Evolutionary conservation across 148 eudicot species (phyloP).

Genomic region (Polygonum aviculare): DNA sequence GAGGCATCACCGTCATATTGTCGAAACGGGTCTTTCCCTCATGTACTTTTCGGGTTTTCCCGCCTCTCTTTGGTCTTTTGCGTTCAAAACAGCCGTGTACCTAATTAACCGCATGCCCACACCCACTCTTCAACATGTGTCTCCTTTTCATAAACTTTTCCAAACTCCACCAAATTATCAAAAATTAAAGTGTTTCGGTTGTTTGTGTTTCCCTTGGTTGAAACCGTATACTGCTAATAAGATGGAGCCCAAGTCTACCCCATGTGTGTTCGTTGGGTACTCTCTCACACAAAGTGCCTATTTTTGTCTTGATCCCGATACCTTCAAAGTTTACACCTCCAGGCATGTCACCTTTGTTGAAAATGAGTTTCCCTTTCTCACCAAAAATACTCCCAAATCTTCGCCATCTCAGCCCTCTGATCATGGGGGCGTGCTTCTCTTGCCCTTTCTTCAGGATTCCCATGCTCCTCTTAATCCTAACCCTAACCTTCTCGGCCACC

Average conservation of each 20-base stretch:
- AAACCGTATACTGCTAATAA: not conserved
- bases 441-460: too few relatives aligned
- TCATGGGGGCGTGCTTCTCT: too few relatives aligned
- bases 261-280: not conserved
- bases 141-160: not conserved
- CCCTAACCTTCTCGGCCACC: not conserved
- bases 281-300: not conserved
- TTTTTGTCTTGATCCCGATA: not conserved
- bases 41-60: not conserved
- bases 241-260: not conserved
- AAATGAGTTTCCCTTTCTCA: not conserved
- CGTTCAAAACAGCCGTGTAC: not conserved
- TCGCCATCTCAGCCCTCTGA: not conserved
- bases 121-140: not conserved
- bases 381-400: not conserved
- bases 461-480: too few relatives aligned
- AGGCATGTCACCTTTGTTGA: slow-evolving; percentile 11
- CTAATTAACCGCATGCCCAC: not conserved
- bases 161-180: not conserved
- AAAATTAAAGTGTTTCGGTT: not conserved
- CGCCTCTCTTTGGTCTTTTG: not conserved
- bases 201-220: slow-evolving; percentile 2
- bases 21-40: too few relatives aligned
- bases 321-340: not conserved
- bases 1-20: too few relatives aligned